Evolutionary conservation across 2,329 filamentous ascomycete genomes (phyloP), one percentile per base, ranked within the genome.

Genomic region (Aspergillus arachidicola): DNA sequence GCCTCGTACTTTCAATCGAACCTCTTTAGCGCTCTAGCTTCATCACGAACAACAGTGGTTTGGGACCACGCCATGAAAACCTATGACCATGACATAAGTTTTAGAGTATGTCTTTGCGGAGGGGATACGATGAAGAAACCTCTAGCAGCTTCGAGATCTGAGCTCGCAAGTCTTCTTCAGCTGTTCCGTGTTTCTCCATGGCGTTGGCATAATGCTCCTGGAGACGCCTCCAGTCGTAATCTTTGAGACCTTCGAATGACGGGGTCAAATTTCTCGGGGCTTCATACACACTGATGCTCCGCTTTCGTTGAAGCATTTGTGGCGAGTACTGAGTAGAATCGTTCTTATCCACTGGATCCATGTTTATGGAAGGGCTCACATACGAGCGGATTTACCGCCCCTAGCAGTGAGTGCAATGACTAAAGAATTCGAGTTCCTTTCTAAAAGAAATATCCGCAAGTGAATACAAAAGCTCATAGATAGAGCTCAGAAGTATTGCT

Each of bases 31-130:
- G 91, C 91, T 61, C 94, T 86, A 63, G 90, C 89, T 60, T 91
- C 88, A 75, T 97, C 94, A 65, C 92, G 88, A 12, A 83, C 80
- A 36, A 88, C 85, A 1, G 91, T 90, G 14, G 91, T 87, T 23
- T 89, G 84, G 28, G 91, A 91, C 93, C 94, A 97, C 41, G 89
- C 80, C 62, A 85, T 85, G 76, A 96, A 96, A 74, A 91, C 91
- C 92, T 96, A 57, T 46, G 23, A 14, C 16, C 54, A 55, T 50
- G 21, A n/a, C 16, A 57, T 14, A 30, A 19, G 26, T 23, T 43
- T 68, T 46, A 69, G 58, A 46, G 32, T 30, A 21, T 36, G 14
- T 32, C 53, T 11, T 41, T 3, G 19, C 12, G 19, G 21, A n/a
- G 11, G 48, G 38, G 23, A 43, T 23, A 38, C 6, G 30, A 26